Evolutionary conservation across 495 filamentous ascomycete genomes (phyloP), one percentile per base, ranked within the genome.

Genomic region (Alectoria sarmentosa): DNA sequence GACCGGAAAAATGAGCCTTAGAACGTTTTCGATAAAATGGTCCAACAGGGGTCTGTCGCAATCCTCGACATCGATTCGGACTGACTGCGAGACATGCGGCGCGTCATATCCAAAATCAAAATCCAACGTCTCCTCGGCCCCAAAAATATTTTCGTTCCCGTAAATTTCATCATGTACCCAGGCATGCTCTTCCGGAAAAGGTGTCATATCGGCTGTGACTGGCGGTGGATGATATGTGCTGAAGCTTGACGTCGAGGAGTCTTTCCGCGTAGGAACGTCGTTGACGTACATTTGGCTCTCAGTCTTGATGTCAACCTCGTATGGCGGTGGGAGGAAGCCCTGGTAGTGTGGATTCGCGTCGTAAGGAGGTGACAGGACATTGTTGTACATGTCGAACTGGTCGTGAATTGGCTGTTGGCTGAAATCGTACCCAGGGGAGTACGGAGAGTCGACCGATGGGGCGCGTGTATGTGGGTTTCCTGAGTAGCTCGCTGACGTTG

Each of bases 221-320:
- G 90, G 88, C 17, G 90, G 90, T n/a, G 88, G 86, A 36, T 86
- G 86, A 73, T 85, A 91, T 6, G 89, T 88, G 80, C 86, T 94
- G 79, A 95, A 96, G 19, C 90, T 95, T 1, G 91, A 92, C 23
- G 88, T 84, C 8, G 88, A 87, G 5, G 90, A 94, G 71, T 97
- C 91, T 61, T 88, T 81, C 26, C 91, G 80, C 23, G 90, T 86
- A 3, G 88, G 90, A 58, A 96, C 82, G 74, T 96, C 90, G 69
- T 97, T 91, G 71, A 98, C 85, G 73, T 90, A 98, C 76, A 91
- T 93, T 72, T 98, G 91, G 66, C 92, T 83, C 75, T 96, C 91
- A 1, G 94, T 97, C 81, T 89, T 92, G 77, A 97, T 88, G 73
- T 98, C 94, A 65, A 97, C 87, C 73, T 97, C 93, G 72, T 95